Evolutionary conservation across 1,284 basidiomycete species (phyloP).

Genomic region (Sporisorium iseilematis-ciliati): DNA sequence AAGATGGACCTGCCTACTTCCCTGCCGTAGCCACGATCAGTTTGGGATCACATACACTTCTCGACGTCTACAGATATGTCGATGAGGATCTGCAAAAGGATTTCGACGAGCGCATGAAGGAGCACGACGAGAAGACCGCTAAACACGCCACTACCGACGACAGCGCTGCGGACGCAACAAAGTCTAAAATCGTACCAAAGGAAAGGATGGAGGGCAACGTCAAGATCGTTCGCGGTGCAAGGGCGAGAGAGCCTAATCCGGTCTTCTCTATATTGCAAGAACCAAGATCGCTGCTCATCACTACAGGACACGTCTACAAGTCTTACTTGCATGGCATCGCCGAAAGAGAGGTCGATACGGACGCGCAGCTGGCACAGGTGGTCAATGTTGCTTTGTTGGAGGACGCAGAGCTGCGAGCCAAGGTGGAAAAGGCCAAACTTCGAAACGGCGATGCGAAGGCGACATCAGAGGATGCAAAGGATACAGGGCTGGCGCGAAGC

Average conservation of each 20-base stretch:
- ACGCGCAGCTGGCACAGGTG: conserved; percentile 39
- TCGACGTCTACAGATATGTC: conserved; percentile 84
- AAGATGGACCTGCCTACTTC: conserved; percentile 89
- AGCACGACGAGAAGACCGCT: conserved; percentile 26
- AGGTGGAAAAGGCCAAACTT: conserved; percentile 21
- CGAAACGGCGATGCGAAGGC: conserved; percentile 71
- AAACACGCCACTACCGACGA: neutral
- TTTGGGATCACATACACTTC: conserved; percentile 83
- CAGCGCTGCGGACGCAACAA: neutral
- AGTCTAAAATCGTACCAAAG: conserved; percentile 37
- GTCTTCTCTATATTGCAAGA: conserved; percentile 65
- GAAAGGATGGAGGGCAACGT: conserved; percentile 48
- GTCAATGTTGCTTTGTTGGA: conserved; percentile 42
- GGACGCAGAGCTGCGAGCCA: conserved; percentile 26
- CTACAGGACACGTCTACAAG: conserved; percentile 60
- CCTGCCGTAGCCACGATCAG: conserved; percentile 91
- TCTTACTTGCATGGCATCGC: conserved; percentile 70
- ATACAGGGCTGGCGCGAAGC: conserved; percentile 73
- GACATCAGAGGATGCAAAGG: conserved; percentile 58
- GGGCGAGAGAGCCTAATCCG: conserved; percentile 57
- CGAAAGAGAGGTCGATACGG: conserved; percentile 71
- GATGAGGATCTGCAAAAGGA: conserved; percentile 46
- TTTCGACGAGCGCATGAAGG: conserved; percentile 39
- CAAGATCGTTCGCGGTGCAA: conserved; percentile 49
- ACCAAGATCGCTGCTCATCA: conserved; percentile 64